These are phyloP conservation scores for Alternaria viburni DNA, from an alignment of 2,329 filamentous ascomycete genomes.

Conservation along the genomic window DNA sequence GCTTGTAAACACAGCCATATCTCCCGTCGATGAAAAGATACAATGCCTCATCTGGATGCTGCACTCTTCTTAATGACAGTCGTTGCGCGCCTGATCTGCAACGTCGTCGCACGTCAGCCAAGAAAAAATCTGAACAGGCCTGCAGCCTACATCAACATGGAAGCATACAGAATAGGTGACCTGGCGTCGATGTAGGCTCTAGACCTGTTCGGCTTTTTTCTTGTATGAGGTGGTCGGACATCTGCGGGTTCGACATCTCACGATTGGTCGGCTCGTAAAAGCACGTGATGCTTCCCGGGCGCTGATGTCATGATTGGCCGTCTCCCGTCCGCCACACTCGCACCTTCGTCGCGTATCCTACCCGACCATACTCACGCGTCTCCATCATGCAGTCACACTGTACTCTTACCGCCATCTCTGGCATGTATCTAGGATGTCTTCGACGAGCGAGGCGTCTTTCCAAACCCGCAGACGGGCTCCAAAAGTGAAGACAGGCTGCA, in stretches of 20 bases:
- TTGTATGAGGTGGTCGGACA: not conserved
- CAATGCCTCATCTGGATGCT: not conserved
- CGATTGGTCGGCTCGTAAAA: conserved; percentile 19
- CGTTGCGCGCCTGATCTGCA: not conserved
- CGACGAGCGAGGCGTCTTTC: not conserved
- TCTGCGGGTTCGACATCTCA: not conserved
- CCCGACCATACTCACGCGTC: not conserved
- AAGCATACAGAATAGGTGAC: too few species aligned
- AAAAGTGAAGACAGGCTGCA: conserved; percentile 35
- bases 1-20: not conserved
- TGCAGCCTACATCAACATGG: too few species aligned
- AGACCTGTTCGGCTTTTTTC: conserved; percentile 6
- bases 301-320: not conserved
- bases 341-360: not conserved
- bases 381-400: not conserved
- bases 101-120: too few species aligned
- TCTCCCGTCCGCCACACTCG: not conserved
- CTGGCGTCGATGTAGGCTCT: too few species aligned
- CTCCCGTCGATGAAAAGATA: not conserved
- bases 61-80: not conserved
- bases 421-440: conserved; percentile 4
- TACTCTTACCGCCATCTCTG: not conserved
- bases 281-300: conserved; percentile 7
- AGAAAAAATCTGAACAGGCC: too few species aligned
- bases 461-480: conserved; percentile 16